Percentiles rank a stretch among this genome's conserved stretches.
phyloP scores from a whole-genome alignment of 169 alveolate genomes.

The Plasmodium adleri region DNA sequence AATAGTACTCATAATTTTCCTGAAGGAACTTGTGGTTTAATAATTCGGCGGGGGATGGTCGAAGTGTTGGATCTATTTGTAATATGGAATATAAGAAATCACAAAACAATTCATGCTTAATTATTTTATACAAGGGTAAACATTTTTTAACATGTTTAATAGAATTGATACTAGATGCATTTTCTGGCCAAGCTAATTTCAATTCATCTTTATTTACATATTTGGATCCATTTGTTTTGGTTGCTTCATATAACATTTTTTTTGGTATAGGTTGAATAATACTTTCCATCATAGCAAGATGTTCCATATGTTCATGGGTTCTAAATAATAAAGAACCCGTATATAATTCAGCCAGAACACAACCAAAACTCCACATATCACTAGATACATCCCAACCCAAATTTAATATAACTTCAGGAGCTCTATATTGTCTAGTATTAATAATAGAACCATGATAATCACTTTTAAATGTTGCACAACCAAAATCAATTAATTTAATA shows the following conservation, averaged over 20 bases:
- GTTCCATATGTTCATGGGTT: constrained; percentile 96
- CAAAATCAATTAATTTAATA: constrained; percentile 97
- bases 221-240: constrained; percentile 80
- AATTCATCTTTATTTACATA: constrained; percentile 75
- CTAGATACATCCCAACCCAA: constrained; percentile 94
- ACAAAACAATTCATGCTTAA: constrained; percentile 88
- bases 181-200: constrained; percentile 89
- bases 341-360: constrained; percentile 95
- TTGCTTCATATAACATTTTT: constrained; percentile 78
- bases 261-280: constrained; percentile 82
- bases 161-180: constrained; percentile 84
- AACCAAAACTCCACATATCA: constrained; percentile 98
- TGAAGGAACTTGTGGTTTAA: constrained; percentile 89
- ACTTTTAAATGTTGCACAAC: constrained; percentile 97
- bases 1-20: constrained; percentile 49
- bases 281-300: constrained; percentile 94
- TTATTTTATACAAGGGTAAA: constrained; percentile 82
- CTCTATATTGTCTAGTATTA: constrained; percentile 98
- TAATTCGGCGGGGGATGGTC: constrained; percentile 92
- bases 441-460: constrained; percentile 97
- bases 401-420: constrained; percentile 98
- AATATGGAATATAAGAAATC: constrained; percentile 88
- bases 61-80: constrained; percentile 87
- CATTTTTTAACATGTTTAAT: constrained; percentile 82
- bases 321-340: constrained; percentile 94